Base-by-base conservation (phyloP, 352 stramenopile species). In the Globisporangium paddicum region DNA sequence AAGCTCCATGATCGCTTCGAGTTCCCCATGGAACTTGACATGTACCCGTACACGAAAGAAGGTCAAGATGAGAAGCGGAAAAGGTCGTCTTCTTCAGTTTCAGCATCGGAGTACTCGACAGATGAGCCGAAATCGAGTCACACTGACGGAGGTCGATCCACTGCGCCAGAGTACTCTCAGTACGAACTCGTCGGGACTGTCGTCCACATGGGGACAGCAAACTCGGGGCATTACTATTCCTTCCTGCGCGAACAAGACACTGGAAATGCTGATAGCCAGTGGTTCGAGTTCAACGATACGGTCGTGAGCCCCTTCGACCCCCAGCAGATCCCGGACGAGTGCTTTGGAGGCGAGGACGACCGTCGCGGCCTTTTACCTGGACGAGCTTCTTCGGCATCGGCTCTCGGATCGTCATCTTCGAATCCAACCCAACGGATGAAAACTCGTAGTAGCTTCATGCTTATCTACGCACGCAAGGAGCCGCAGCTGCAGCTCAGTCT, bases 1-100 rank as follows among this genome's bases (percentile, higher is more conserved):
- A 98, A 98, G 58, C 82, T 98, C 1, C 97, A 98, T 61, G 87
- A 96, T 56, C 79, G 85, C 9, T 97, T 98, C 54, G 95, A 98
- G 53, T 98, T 98, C 58, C 90, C 90, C 3, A 88, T 77, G 45
- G 74, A 88, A 37, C 68, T 97, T 18, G 82, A 97, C 59, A 95
- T 97, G 83, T 92, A 86, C 56, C 75, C 73, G 19, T 96, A 95
- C 68, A 96, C 89, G 4, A 95, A 95, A 58, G 80, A 95, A 73
- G 87, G 80, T 0, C 83, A 95, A 51, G 72, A 89, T 60, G 80
- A 86, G 52, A 77, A 76, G 48, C 73, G 83, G 47, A 74, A 64
- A 18, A 60, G 62, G 47, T 48, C 74, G 18, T 42, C 58, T 32
- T 62, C 71, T 44, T 60, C 67, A n/a, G 62, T 69, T 45, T 57